These are phyloP conservation scores for Monosporozyma aerobia DNA, from an alignment of 805 yeast genomes.

Conservation along the genomic window DNA sequence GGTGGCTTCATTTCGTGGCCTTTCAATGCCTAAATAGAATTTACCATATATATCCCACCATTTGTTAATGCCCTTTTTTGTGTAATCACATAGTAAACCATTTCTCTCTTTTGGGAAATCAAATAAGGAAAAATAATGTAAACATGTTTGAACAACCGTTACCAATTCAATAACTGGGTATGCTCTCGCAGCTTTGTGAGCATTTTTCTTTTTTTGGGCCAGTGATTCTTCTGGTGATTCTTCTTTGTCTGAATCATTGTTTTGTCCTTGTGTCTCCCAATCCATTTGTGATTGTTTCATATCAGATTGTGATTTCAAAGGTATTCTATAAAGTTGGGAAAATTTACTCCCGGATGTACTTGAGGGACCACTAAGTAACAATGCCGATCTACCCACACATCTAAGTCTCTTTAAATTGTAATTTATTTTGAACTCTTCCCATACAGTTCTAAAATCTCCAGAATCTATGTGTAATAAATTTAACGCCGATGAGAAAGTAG, in stretches of 20 bases:
- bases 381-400: conserved; percentile 80
- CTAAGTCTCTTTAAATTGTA: conserved; percentile 66
- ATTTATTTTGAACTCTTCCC: conserved; percentile 58
- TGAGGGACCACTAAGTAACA: conserved; percentile 60
- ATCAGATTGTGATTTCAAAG: conserved; percentile 15
- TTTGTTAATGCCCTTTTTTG: conserved; percentile 56
- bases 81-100: conserved; percentile 73
- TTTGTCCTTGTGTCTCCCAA: not conserved
- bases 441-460: conserved; percentile 44
- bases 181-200: not conserved
- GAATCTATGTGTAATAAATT: conserved; percentile 61
- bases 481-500: conserved; percentile 67
- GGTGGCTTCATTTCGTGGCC: conserved; percentile 39
- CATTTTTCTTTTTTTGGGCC: not conserved
- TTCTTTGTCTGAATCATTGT: not conserved
- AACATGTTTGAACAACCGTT: conserved; percentile 60
- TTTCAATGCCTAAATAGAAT: conserved; percentile 20
- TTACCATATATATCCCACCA: conserved; percentile 82
- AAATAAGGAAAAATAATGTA: conserved; percentile 68
- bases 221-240: not conserved
- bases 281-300: not conserved
- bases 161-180: conserved; percentile 71
- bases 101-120: conserved; percentile 59
- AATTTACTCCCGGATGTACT: conserved; percentile 78
- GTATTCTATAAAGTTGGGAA: conserved; percentile 58